Evolutionary conservation across 495 filamentous ascomycete species (phyloP).

Genomic region (Podospora pseudoanserina): DNA sequence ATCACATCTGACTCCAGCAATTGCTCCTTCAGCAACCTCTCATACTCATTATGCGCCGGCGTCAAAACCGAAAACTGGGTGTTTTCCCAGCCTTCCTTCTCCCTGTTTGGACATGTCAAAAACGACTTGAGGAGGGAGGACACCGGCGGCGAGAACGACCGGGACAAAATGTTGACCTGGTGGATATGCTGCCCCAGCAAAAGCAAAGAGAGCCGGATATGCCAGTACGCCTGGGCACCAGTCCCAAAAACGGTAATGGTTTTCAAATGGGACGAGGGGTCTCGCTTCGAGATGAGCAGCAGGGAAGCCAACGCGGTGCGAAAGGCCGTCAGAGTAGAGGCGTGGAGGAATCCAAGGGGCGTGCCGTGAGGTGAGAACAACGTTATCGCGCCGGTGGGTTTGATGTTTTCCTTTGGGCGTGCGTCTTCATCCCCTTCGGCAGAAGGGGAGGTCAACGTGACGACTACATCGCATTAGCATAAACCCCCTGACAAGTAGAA

Average conservation of each 20-base stretch:
- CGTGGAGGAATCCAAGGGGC: conserved; percentile 77
- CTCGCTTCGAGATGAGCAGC: conserved; percentile 68
- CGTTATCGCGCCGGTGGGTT: conserved; percentile 73
- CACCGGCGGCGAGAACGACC: conserved; percentile 56
- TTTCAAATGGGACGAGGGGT: conserved; percentile 48
- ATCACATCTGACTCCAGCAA: conserved; percentile 70
- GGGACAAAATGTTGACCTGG: conserved; percentile 69
- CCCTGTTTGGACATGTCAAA: conserved; percentile 39
- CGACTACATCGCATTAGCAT: neutral
- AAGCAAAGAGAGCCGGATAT: conserved; percentile 75
- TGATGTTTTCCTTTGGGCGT: conserved; percentile 41
- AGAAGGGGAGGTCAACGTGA: conserved; percentile 14
- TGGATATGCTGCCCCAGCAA: conserved; percentile 49
- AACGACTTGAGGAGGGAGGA: conserved; percentile 55
- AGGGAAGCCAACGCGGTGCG: conserved; percentile 82
- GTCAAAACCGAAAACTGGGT: conserved; percentile 70
- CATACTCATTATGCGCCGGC: conserved; percentile 66
- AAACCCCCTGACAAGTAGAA: conserved; percentile 17
- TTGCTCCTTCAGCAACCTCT: conserved; percentile 60
- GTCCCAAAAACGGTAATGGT: conserved; percentile 83
- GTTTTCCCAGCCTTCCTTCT: conserved; percentile 52
- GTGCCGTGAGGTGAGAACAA: conserved; percentile 61
- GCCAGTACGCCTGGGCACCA: conserved; percentile 87
- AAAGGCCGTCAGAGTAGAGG: conserved; percentile 84
- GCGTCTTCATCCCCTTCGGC: conserved; percentile 9